phyloP scores from a whole-genome alignment of 2,329 filamentous ascomycete species.

The Elsinoe batatas region DNA sequence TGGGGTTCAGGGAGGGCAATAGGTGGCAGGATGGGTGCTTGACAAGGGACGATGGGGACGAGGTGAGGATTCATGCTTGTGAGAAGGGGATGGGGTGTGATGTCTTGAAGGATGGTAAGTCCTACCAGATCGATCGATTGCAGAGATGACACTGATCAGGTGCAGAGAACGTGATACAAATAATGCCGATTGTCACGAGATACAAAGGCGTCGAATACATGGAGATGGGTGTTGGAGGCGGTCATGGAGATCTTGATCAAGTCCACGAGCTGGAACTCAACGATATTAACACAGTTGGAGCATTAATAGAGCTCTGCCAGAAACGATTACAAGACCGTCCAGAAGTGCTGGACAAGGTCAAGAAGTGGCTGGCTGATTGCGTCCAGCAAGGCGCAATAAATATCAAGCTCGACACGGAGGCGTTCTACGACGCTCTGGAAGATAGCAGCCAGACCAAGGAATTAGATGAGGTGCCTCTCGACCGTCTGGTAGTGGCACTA shows the following conservation, averaged over 20 bases:
- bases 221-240: slow-evolving; percentile 71
- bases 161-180: slow-evolving; percentile 54
- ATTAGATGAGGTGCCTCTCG: slow-evolving; percentile 24
- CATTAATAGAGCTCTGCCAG: slow-evolving; percentile 45
- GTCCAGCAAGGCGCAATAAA: slow-evolving; percentile 19
- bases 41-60: slow-evolving; percentile 44
- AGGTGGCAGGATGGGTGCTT: slow-evolving; percentile 59
- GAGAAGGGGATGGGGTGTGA: slow-evolving; percentile 60
- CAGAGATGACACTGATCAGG: slow-evolving; percentile 14
- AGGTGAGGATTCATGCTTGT: slow-evolving; percentile 71
- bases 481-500: slow-evolving; percentile 24
- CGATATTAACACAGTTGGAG: slow-evolving; percentile 38
- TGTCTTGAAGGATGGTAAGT: slow-evolving; percentile 32
- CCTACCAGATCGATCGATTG: slow-evolving; percentile 20
- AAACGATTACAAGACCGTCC: slow-evolving; percentile 29
- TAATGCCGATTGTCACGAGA: slow-evolving; percentile 67
- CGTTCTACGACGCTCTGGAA: slow-evolving; percentile 11
- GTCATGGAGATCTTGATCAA: slow-evolving; percentile 62
- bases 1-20: slow-evolving; percentile 69
- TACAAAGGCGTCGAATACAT: slow-evolving; percentile 52
- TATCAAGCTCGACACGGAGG: slow-evolving; percentile 18
- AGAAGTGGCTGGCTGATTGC: slow-evolving; percentile 24
- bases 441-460: slow-evolving; percentile 14
- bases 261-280: slow-evolving; percentile 55
- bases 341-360: slow-evolving; percentile 27